Evolutionary conservation across 2,329 filamentous ascomycete genomes (phyloP).

Genomic region (Xylariaceae sp.): DNA sequence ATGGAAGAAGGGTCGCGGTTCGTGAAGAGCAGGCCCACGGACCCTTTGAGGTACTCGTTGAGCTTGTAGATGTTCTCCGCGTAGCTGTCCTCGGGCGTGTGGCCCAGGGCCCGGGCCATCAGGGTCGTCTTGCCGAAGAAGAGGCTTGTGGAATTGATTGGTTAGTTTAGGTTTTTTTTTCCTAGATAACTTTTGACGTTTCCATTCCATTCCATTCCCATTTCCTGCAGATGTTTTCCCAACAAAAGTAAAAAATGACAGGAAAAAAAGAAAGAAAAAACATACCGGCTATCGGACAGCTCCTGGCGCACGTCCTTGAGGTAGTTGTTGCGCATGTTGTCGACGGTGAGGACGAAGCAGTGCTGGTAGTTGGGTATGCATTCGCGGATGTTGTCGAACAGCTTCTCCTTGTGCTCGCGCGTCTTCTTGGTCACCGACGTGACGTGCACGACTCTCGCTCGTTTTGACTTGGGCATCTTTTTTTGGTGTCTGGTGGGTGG

Average conservation of each 20-base stretch:
- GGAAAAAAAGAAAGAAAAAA: conserved; percentile 62
- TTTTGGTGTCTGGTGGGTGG: conserved; percentile 5
- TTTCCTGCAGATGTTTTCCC: too few species aligned
- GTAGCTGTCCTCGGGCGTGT: conserved; percentile 69
- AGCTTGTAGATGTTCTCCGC: conserved; percentile 72
- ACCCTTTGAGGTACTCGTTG: conserved; percentile 65
- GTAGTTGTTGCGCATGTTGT: conserved; percentile 98
- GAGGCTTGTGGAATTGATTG: conserved; percentile 42
- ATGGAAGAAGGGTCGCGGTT: conserved; percentile 66
- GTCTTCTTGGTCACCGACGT: conserved; percentile 90
- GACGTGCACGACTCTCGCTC: conserved; percentile 81
- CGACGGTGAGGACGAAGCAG: conserved; percentile 88
- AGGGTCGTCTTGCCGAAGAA: conserved; percentile 99
- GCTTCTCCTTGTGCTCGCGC: conserved; percentile 82
- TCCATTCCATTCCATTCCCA: too few species aligned
- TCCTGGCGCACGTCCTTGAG: conserved; percentile 85
- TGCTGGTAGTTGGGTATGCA: conserved; percentile 79
- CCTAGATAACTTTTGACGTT: neutral
- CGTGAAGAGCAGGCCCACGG: conserved; percentile 87
- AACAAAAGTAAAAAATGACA: neutral
- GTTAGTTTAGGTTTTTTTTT: neutral
- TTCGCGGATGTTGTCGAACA: conserved; percentile 84
- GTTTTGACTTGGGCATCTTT: conserved; percentile 93
- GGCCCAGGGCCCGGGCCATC: conserved; percentile 91
- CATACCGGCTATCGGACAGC: conserved; percentile 76